Conservation (phyloP, 371 early-diverging fungal species). For the Gilbertella persicaria region DNA sequence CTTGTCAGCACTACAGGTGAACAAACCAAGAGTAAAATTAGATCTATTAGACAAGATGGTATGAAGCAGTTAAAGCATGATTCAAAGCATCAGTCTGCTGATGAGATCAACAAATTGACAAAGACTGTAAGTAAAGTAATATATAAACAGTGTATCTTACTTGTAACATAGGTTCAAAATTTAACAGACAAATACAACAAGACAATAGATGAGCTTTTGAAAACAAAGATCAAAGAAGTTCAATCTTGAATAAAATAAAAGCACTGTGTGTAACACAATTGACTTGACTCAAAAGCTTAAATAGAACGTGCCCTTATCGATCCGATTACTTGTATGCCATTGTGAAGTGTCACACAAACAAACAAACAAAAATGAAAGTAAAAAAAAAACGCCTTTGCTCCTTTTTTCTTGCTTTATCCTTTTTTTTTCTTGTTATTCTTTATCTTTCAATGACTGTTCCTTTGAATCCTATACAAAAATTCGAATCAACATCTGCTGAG, state of each 20-base stretch:
- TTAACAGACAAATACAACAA: slow-evolving; percentile 72
- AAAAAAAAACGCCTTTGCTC: too few relatives aligned
- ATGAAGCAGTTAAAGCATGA: slow-evolving; percentile 78
- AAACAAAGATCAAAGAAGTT: slow-evolving; percentile 77
- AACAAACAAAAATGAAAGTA: neutral
- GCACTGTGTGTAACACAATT: too few relatives aligned
- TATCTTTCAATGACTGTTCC: slow-evolving; percentile 5
- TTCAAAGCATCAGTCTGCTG: slow-evolving; percentile 56
- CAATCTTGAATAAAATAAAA: slow-evolving; percentile 34
- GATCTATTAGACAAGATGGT: slow-evolving; percentile 71
- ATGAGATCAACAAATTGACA: slow-evolving; percentile 63
- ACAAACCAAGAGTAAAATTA: slow-evolving; percentile 66
- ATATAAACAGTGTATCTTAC: neutral
- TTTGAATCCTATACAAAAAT: neutral
- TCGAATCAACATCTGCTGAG: slow-evolving; percentile 10
- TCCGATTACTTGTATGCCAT: too few relatives aligned
- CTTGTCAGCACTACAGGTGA: slow-evolving; percentile 69
- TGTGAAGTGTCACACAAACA: too few relatives aligned
- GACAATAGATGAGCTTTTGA: slow-evolving; percentile 67
- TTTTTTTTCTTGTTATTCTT: slow-evolving; percentile 2
- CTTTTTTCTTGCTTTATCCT: slow-evolving; percentile 1
- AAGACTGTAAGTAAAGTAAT: slow-evolving; percentile 50
- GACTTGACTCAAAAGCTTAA: too few relatives aligned
- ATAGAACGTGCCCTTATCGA: too few relatives aligned
- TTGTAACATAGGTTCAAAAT: slow-evolving; percentile 61